Percentiles rank a stretch among this genome's conserved stretches.
These are phyloP conservation scores for Colletotrichum sp. DNA, from an alignment of 2,329 filamentous ascomycete genomes.

Conservation along the genomic window DNA sequence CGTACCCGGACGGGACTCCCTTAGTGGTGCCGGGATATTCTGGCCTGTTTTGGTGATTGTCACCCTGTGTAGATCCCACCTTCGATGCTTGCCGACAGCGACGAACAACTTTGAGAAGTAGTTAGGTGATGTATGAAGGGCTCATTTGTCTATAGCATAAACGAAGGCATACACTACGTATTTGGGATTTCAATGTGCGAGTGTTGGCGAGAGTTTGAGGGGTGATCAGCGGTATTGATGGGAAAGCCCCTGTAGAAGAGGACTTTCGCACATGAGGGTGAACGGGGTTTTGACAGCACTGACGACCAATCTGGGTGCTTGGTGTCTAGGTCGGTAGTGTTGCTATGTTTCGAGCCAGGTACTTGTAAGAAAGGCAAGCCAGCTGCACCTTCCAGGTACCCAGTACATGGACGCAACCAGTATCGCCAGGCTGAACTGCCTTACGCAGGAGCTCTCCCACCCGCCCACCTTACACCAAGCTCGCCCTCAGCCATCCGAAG, in stretches of 20 bases:
- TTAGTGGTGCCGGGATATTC: not conserved
- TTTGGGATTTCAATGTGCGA: not conserved
- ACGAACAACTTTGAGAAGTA: not conserved
- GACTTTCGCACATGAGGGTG: not conserved
- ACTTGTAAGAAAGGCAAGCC: not conserved
- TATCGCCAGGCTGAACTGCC: constrained; percentile 49
- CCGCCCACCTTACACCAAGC: constrained; percentile 26
- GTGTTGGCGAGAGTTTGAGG: not conserved
- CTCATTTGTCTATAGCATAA: not conserved
- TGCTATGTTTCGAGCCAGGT: not conserved
- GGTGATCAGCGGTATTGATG: not conserved
- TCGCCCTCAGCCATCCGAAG: constrained; percentile 25
- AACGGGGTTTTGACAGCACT: not conserved
- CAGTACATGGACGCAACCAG: constrained; percentile 11
- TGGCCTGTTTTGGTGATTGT: not conserved
- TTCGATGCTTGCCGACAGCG: not conserved
- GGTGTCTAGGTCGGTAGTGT: not conserved
- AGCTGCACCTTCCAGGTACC: not conserved
- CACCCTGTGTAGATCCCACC: not conserved
- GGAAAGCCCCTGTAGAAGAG: not conserved
- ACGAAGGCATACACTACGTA: not conserved
- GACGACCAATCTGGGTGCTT: not conserved
- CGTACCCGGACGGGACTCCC: not conserved
- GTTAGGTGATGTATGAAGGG: not conserved
- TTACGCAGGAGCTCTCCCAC: constrained; percentile 37